A percentile compares a stretch with the other conserved stretches of the same genome.
Conservation (phyloP, 495 filamentous ascomycete species). For the Peziza echinospora region DNA sequence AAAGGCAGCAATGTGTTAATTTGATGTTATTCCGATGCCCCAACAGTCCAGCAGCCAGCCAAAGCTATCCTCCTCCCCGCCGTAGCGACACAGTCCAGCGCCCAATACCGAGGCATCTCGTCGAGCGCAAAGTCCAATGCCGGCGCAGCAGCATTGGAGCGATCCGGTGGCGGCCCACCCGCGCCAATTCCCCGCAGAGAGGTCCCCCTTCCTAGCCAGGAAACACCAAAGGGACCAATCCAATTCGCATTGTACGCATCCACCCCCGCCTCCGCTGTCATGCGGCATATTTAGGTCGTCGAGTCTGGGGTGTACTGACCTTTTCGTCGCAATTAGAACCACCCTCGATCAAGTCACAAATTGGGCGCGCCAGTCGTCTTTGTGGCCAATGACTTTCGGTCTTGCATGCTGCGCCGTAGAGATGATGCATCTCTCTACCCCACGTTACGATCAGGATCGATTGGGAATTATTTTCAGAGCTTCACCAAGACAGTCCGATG, state of each 20-base stretch:
- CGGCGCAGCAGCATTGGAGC: conserved; percentile 13
- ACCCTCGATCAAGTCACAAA: conserved; percentile 82
- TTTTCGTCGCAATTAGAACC: too few relatives aligned
- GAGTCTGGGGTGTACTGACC: too few relatives aligned
- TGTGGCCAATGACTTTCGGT: conserved; percentile 97
- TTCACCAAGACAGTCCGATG: conserved; percentile 83
- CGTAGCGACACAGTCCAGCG: conserved; percentile 4
- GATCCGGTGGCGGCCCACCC: conserved; percentile 19
- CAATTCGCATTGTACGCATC: conserved; percentile 84
- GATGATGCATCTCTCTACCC: conserved; percentile 96
- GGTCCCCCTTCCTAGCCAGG: conserved; percentile 74
- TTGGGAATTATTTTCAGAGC: conserved; percentile 95
- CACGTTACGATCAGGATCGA: conserved; percentile 88
- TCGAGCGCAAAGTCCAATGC: conserved; percentile 4
- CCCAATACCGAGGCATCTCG: conserved; percentile 4
- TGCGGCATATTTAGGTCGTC: too few relatives aligned
- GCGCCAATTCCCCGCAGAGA: conserved; percentile 32
- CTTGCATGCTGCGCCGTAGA: conserved; percentile 92
- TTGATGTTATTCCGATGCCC: not conserved
- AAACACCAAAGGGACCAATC: conserved; percentile 79
- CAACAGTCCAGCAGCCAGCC: not conserved
- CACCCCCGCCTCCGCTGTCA: too few relatives aligned
- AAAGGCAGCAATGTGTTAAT: not conserved
- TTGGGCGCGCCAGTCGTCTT: conserved; percentile 79
- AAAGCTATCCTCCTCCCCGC: conserved; percentile 2